Percentiles rank a stretch among this genome's conserved stretches.
Conservation (phyloP, 2,329 filamentous ascomycete genomes). For the Daldinia eschscholtzii region DNA sequence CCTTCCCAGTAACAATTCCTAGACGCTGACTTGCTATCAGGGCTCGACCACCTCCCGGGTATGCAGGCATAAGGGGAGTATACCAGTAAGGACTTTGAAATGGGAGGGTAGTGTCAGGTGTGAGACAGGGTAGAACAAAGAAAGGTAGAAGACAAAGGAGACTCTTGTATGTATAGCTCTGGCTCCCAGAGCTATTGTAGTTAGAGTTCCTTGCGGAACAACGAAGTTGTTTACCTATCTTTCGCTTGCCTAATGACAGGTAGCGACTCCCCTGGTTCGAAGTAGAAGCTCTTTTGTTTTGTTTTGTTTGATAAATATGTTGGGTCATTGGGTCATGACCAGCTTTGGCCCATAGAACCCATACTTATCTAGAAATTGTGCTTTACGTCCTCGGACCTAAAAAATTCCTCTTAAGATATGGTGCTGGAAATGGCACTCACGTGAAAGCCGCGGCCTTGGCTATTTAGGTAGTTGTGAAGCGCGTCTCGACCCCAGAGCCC, state of each 20-base stretch:
- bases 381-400: neutral
- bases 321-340: neutral
- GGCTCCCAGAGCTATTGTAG: too few relatives aligned
- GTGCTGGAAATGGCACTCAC: neutral
- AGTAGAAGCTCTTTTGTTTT: neutral
- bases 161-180: too few relatives aligned
- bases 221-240: too few relatives aligned
- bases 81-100: neutral
- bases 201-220: too few relatives aligned
- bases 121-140: too few relatives aligned
- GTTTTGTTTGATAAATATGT: neutral
- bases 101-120: too few relatives aligned
- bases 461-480: neutral
- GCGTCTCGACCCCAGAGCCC: neutral
- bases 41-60: constrained; percentile 45
- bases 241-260: too few relatives aligned
- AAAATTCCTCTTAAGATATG: neutral
- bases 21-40: constrained; percentile 37
- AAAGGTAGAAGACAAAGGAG: too few relatives aligned
- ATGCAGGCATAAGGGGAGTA: constrained; percentile 28
- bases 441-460: neutral
- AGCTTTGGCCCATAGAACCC: neutral
- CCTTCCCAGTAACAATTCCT: neutral
- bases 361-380: constrained; percentile 2
- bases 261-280: neutral